phyloP scores from a whole-genome alignment of 371 early-diverging fungal genomes.

The Mortierella sp. region DNA sequence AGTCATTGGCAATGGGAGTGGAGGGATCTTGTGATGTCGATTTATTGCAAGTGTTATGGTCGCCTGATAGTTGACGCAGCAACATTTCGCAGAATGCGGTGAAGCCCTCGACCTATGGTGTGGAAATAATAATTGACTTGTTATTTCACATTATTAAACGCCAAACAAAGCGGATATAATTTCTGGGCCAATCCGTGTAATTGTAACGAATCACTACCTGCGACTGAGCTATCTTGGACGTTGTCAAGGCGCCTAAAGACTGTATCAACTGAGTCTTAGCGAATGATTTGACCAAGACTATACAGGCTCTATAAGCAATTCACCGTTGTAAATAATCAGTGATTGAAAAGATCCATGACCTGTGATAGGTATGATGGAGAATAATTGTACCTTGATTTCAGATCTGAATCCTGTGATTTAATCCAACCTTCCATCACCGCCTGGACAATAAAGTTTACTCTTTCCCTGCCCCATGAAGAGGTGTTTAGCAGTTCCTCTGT shows the following conservation, averaged over 20 bases:
- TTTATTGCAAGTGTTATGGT: background rate
- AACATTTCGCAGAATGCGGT: background rate
- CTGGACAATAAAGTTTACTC: slow-evolving; percentile 1
- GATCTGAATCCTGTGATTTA: background rate
- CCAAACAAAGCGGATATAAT: background rate
- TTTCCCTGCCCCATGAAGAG: slow-evolving; percentile 9
- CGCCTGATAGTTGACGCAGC: background rate
- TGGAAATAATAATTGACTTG: background rate
- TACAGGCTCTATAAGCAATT: slow-evolving; percentile 1
- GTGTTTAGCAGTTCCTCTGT: background rate
- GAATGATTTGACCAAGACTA: slow-evolving; percentile 7
- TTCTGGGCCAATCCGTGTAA: background rate
- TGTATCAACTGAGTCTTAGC: slow-evolving; percentile 1
- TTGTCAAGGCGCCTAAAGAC: slow-evolving; percentile 21
- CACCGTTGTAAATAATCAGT: background rate
- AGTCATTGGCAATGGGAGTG: slow-evolving; percentile 14
- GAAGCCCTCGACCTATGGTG: background rate
- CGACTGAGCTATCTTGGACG: background rate
- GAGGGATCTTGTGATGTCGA: background rate
- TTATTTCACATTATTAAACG: background rate
- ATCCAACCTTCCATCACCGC: slow-evolving; percentile 14
- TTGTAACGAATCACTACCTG: slow-evolving; percentile 14
- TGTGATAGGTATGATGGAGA: background rate
- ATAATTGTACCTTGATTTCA: slow-evolving; percentile 13
- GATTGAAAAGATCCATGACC: background rate